Base-by-base conservation (phyloP, 2,329 filamentous ascomycete species). In the Colletotrichum tropicale region DNA sequence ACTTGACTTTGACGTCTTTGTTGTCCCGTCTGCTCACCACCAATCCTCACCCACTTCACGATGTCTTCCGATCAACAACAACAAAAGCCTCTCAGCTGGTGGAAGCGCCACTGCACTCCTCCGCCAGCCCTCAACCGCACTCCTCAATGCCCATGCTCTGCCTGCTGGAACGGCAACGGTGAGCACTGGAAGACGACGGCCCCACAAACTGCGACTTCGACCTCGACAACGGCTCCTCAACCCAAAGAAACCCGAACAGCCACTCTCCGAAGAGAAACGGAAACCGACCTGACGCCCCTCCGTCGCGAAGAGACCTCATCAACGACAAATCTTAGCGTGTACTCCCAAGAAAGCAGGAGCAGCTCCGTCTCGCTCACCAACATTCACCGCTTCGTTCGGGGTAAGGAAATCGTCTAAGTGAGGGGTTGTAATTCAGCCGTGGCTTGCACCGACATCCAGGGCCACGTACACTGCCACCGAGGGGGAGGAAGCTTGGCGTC, bases 61-160 rank as follows among this genome's bases (percentile, higher is more conserved):
- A 78, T 78, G 76, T 48, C 74, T 67, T 24, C 75, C 13, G 48
- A 66, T 13, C 75, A 78, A 16, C 36, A 66, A 52, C 75, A 78
- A 66, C 75, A 78, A 58, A 78, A 78, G 71, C 80, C 77, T 61
- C 82, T 81, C 66, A 81, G 80, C 77, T 86, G 85, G 85, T 86
- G 85, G 75, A 82, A 83, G 65, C 84, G 84, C 76, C 85, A 86
- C 81, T 85, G 84, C 77, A 80, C 84, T 64, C 84, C 85, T 70
- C 83, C 83, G 21, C 85, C 85, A 3, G 84, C 85, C 61, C 79
- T 84, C 78, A 82, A 81, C 79, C 78, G 78, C 74, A 79, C 79
- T 38, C 79, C 83, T 6, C 77, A 80, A 24, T 86, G 85, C 71
- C 84, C 84, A 68, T 86, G 85, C 78, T 81, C 80, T 67, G 76